phyloP scores from a whole-genome alignment of 1,284 basidiomycete genomes.

The Pseudozyma sp. region DNA sequence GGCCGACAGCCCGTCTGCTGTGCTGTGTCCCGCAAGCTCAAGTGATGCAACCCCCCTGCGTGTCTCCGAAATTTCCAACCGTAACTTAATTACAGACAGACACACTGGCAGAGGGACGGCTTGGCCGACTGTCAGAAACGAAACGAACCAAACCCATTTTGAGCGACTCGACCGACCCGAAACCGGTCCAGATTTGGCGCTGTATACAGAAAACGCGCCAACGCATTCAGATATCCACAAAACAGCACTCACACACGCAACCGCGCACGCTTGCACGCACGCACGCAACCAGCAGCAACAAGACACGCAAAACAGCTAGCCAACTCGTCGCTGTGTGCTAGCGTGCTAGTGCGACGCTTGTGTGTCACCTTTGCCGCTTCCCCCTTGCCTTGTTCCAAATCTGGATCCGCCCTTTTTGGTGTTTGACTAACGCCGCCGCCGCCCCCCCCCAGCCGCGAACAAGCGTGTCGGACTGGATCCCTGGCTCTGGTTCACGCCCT shows the following conservation, averaged over 20 bases:
- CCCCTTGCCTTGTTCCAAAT: neutral
- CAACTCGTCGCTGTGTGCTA: neutral
- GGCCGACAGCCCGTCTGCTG: too few species aligned
- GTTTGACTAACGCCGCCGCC: neutral
- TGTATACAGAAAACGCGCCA: neutral
- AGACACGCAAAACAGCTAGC: too few species aligned
- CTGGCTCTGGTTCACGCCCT: neutral
- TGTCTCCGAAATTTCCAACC: too few species aligned
- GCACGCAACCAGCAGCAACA: neutral
- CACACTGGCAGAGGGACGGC: too few species aligned
- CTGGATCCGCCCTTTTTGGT: slow-evolving; percentile 1
- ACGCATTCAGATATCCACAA: slow-evolving; percentile 1
- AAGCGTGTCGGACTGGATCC: neutral
- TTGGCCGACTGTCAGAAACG: neutral
- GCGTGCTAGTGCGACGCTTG: neutral
- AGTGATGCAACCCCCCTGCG: too few species aligned
- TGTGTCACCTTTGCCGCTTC: neutral
- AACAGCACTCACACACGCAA: neutral
- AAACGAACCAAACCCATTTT: neutral
- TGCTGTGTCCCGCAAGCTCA: too few species aligned
- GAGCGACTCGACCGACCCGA: neutral
- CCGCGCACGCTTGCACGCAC: slow-evolving; percentile 7
- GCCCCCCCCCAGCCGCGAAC: too few species aligned
- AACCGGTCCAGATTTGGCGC: neutral
- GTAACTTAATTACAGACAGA: too few species aligned